Base-by-base conservation (phyloP, 106 monocot species). In the Acorus gramineus region DNA sequence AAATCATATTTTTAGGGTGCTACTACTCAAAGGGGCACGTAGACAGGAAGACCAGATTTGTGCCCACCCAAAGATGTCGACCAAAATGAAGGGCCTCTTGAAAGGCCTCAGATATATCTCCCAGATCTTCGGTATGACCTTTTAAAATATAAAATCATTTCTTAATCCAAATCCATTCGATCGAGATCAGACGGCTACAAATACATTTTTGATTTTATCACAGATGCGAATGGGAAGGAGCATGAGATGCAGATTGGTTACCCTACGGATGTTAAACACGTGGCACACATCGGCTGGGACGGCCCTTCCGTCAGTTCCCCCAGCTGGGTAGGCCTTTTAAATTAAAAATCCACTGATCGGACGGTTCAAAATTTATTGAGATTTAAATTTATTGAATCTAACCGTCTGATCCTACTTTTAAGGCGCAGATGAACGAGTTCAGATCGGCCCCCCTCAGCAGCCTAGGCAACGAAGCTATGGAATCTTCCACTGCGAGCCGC, bases 261-360 rank as follows among this genome's bases (percentile, higher is more conserved):
- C 42, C 71, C 71, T 0, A 71, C 71, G 2, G 62, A 71, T n/a
- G 71, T 71, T 5, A 71, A 49, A 11, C 71, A 71, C 56, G 71
- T 71, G 56, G 71, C 71, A 6, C 71, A 71, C 44, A 71, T 71
- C 43, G 71, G 71, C 14, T 71, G 71, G 71, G 71, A 71, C 49
- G 56, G 63, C 6, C 62, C 62, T 56, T 55, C 71, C 13, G 63
- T 48, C 8, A 63, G n/a, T 57, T 2, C 55, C 13, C 70, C 70
- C 7, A 54, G 70, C 47, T 71, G 62, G 61, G 61, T 71, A 47
- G 6, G 55, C 7, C 65, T 50, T 11, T 5, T 50, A 49, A 28
- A 28, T 28, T 28, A 28, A 28, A 28, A 28, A 28, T 28, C 28
- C 28, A 28, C 28, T 28, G 28, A 28, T 28, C 28, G 28, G 28